Conservation (phyloP, 1,139 yeast genomes). For the Yamadazyma oceani region DNA sequence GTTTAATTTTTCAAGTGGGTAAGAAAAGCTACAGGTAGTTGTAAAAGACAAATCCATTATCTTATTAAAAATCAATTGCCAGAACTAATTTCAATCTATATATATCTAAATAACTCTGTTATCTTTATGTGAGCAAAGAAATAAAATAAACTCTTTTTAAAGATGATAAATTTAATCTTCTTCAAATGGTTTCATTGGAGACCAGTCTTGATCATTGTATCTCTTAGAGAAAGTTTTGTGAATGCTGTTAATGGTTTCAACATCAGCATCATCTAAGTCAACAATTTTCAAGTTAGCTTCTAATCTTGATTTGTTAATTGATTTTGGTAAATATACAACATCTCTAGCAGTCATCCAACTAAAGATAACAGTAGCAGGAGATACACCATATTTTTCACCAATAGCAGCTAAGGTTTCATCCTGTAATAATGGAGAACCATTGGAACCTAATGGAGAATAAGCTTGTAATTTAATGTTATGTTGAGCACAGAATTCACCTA, state of each 20-base stretch:
- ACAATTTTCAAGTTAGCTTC: slow-evolving; percentile 53
- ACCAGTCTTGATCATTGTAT: slow-evolving; percentile 44
- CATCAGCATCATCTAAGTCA: slow-evolving; percentile 53
- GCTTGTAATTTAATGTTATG: slow-evolving; percentile 66
- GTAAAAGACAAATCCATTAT: slow-evolving; percentile 3
- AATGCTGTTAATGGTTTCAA: slow-evolving; percentile 46
- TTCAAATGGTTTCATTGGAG: slow-evolving; percentile 18
- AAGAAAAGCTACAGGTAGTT: too few relatives aligned
- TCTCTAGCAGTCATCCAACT: slow-evolving; percentile 73
- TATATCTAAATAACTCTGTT: background rate
- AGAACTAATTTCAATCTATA: slow-evolving; percentile 3
- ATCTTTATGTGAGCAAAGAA: background rate
- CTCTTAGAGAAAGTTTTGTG: slow-evolving; percentile 48
- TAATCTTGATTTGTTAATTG: slow-evolving; percentile 60
- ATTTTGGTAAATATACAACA: slow-evolving; percentile 72
- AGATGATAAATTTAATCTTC: slow-evolving; percentile 8
- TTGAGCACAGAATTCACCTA: slow-evolving; percentile 52
- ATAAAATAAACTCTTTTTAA: background rate
- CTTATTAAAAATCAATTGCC: slow-evolving; percentile 4
- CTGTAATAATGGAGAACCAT: slow-evolving; percentile 60
- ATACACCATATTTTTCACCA: slow-evolving; percentile 54
- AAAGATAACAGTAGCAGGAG: slow-evolving; percentile 62
- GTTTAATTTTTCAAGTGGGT: too few relatives aligned
- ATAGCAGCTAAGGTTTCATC: slow-evolving; percentile 48
- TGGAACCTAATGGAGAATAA: slow-evolving; percentile 76